A percentile compares a stretch with the other conserved stretches of the same genome.
These are phyloP conservation scores for Allantophomopsis cytisporea DNA, from an alignment of 2,329 filamentous ascomycete species.

Conservation along the genomic window DNA sequence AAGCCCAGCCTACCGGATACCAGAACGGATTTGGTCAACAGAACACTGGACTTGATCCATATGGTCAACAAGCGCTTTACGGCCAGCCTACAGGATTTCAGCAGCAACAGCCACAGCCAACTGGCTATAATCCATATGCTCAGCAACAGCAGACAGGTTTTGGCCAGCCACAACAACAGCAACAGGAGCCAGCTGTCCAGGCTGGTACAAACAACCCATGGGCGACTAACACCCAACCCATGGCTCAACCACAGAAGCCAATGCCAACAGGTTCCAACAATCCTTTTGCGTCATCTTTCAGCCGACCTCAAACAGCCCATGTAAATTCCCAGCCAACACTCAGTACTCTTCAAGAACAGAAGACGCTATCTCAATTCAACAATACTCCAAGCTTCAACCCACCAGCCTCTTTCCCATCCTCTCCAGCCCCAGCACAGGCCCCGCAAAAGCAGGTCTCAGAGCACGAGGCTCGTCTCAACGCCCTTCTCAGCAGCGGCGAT, in stretches of 20 bases:
- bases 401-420: slow-evolving; percentile 31
- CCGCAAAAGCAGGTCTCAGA: slow-evolving; percentile 41
- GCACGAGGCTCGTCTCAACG: slow-evolving; percentile 68
- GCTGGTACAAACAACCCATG: slow-evolving; percentile 92
- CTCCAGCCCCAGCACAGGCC: slow-evolving; percentile 28
- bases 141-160: slow-evolving; percentile 26
- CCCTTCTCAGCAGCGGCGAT: slow-evolving; percentile 73
- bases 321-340: slow-evolving; percentile 53
- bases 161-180: slow-evolving; percentile 30
- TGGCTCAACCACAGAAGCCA: slow-evolving; percentile 55
- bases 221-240: slow-evolving; percentile 48
- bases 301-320: slow-evolving; percentile 39
- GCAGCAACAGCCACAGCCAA: slow-evolving; percentile 37
- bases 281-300: slow-evolving; percentile 73
- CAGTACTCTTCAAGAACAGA: slow-evolving; percentile 69
- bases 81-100: slow-evolving; percentile 9
- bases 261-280: slow-evolving; percentile 95
- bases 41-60: slow-evolving; percentile 59
- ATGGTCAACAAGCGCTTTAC: slow-evolving; percentile 27
- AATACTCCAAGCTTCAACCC: slow-evolving; percentile 30
- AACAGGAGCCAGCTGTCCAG: slow-evolving; percentile 49
- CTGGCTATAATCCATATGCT: slow-evolving; percentile 54
- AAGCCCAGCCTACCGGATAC: slow-evolving; percentile 40
- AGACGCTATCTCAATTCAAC: slow-evolving; percentile 41
- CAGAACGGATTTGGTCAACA: slow-evolving; percentile 59